Conservation (phyloP, 2,329 filamentous ascomycete species). For the Pseudogymnoascus sp. region DNA sequence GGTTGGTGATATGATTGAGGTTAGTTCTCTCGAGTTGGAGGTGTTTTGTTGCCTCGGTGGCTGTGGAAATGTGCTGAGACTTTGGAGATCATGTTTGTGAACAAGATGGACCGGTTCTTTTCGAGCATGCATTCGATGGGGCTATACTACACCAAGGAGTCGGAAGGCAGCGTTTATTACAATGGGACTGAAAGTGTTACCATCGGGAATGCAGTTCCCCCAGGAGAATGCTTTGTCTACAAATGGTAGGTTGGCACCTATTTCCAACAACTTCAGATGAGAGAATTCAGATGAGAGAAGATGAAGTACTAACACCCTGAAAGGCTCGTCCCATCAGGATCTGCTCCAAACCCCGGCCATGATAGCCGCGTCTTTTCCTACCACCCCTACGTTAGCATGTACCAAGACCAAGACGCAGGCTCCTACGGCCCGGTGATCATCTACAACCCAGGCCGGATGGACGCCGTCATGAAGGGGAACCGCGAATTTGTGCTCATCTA, state of each 20-base stretch:
- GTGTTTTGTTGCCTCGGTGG: not conserved
- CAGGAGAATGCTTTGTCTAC: not conserved
- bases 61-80: not conserved
- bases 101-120: not conserved
- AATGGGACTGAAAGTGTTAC: not conserved
- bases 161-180: not conserved
- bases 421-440: constrained; percentile 24
- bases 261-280: not conserved
- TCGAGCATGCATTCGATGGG: constrained; percentile 4
- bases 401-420: constrained; percentile 17
- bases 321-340: not conserved
- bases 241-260: not conserved
- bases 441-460: constrained; percentile 24
- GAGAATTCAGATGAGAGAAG: not conserved
- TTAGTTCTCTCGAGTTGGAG: not conserved
- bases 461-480: constrained; percentile 21
- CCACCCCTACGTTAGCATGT: constrained; percentile 25
- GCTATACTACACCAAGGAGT: not conserved
- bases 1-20: constrained; percentile 8
- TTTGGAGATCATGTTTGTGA: not conserved
- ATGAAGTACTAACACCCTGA: not conserved
- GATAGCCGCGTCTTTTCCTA: constrained; percentile 19
- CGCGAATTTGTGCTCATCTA: constrained; percentile 25
- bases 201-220: not conserved
- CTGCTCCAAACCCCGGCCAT: constrained; percentile 14